Base-by-base conservation (phyloP, 495 filamentous ascomycete species). In the Tuber indicum region DNA sequence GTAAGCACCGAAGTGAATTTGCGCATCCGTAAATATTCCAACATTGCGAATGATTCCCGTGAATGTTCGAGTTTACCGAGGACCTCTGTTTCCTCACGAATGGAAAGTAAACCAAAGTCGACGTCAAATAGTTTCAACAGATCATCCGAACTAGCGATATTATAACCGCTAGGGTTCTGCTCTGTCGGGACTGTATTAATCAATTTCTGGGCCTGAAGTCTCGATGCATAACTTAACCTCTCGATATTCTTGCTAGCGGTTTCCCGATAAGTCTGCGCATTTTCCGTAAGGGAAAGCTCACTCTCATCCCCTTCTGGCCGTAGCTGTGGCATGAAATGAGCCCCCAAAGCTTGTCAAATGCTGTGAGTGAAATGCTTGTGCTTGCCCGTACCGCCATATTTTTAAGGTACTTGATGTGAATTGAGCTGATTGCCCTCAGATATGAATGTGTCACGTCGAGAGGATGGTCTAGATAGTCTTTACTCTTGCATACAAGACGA, bases 241-340 rank as follows among this genome's bases (percentile, higher is more conserved):
- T 97, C 94, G 49, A 98, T 93, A 79, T 96, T 97, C 72, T 92
- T 86, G 3, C 94, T 96, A 4, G 93, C 92, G 0, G 89, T 92
- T 78, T 98, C 95, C 94, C 93, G 42, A 98, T 88, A 23, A 97
- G 85, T n/a, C 93, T 89, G 83, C 95, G 98, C 91, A 98, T 94
- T 84, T 96, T 97, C 21, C 94, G 89, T 62, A 97, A 92, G 0
- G 94, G 94, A 81, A 97, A 97, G 0, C 92, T 91, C 3, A 98
- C 94, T 47, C 95, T 87, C 93, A 96, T 97, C 2, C 93, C 93
- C 26, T 87, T 86, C 0, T 86, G 77, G 9, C 90, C 93, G 82
- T 97, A 96, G 1, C 90, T 89, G 83, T 98, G 94, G 75, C 93
- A 98, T 2, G 93, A 89, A 32, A 98, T 93, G 47, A 98, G 86